Conservation (phyloP, 2,329 filamentous ascomycete species). For the Alternaria brassicicola region DNA sequence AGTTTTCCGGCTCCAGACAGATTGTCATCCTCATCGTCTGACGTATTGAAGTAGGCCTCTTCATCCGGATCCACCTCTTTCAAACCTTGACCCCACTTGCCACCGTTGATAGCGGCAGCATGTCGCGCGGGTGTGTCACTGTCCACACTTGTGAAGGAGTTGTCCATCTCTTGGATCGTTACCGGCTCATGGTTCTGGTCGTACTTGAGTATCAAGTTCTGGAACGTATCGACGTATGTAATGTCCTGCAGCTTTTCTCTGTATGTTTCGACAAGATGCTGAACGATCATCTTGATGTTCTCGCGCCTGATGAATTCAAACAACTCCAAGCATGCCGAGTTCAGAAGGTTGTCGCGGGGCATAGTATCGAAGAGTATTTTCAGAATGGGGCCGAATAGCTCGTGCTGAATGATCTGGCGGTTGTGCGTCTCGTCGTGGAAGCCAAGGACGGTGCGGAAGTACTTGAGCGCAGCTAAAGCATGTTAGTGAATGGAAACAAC, state of each 20-base stretch:
- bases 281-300: conserved; percentile 72
- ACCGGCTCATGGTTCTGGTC: conserved; percentile 71
- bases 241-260: conserved; percentile 77
- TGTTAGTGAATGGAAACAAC: conserved; percentile 14
- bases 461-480: conserved; percentile 78
- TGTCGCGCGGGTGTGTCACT: conserved; percentile 53
- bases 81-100: conserved; percentile 70
- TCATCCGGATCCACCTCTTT: conserved; percentile 85
- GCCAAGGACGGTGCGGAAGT: conserved; percentile 84
- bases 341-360: conserved; percentile 89
- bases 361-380: conserved; percentile 84
- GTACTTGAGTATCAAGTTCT: conserved; percentile 74
- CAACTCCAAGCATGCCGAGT: conserved; percentile 90
- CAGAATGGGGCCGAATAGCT: conserved; percentile 82
- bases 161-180: conserved; percentile 62
- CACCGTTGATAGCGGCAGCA: conserved; percentile 60
- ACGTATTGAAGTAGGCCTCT: conserved; percentile 92
- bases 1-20: conserved; percentile 42
- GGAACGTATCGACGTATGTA: conserved; percentile 85
- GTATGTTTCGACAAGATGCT: conserved; percentile 83
- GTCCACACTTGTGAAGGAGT: conserved; percentile 74
- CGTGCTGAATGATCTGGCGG: conserved; percentile 79
- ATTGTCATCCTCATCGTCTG: conserved; percentile 79
- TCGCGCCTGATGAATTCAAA: conserved; percentile 82
- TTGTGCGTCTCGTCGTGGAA: conserved; percentile 92